Conservation (phyloP, 2,329 filamentous ascomycete species). For the Diaporthe sp. region DNA sequence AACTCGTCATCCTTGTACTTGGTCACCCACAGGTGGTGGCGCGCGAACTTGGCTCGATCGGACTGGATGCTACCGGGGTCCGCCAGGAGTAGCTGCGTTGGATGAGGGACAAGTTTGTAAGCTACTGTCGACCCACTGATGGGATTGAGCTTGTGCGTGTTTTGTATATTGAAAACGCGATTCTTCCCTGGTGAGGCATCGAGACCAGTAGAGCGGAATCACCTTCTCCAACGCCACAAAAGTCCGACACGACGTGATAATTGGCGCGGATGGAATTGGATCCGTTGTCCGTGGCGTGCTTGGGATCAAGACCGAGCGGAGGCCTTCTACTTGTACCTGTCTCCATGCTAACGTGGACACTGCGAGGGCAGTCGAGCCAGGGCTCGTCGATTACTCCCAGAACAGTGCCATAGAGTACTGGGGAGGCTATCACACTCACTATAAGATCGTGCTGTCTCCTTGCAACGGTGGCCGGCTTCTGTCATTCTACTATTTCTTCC, state of each 20-base stretch:
- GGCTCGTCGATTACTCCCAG: conserved; percentile 6
- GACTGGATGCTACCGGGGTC: background rate
- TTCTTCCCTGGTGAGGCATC: background rate
- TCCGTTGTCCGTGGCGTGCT: background rate
- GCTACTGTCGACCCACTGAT: background rate
- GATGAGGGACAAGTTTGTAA: background rate
- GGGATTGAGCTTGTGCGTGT: background rate
- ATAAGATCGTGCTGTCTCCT: background rate
- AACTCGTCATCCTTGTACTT: background rate
- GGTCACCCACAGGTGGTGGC: background rate
- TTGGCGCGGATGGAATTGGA: background rate
- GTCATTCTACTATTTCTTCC: background rate
- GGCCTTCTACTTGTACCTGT: background rate
- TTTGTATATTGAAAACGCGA: background rate
- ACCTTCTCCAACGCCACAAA: background rate
- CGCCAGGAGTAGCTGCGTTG: background rate
- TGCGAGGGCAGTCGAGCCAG: background rate
- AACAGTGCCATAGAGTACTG: conserved; percentile 11
- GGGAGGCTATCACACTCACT: conserved; percentile 4
- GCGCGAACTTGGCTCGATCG: background rate
- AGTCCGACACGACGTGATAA: background rate
- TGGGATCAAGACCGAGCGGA: background rate
- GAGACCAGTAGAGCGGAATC: background rate
- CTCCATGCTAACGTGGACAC: background rate
- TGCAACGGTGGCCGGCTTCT: conserved; percentile 7